phyloP scores from a whole-genome alignment of 345 rosid species.

The Hibiscus tridactylites region DNA sequence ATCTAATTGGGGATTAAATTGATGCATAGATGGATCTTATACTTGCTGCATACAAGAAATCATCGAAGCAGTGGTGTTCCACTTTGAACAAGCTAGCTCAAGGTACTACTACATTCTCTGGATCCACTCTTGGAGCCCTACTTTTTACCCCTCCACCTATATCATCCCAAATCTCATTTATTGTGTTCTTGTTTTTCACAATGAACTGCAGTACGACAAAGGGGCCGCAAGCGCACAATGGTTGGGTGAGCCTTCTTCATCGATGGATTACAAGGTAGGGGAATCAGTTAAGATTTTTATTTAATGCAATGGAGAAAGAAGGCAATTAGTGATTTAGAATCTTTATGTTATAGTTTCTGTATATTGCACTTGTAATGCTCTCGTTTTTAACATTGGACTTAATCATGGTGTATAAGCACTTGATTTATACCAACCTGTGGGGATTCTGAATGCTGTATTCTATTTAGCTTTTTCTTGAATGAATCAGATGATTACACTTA shows the following conservation, averaged over 20 bases:
- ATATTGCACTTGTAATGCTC: not conserved
- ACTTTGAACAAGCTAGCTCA: conserved; percentile 90
- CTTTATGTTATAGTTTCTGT: not conserved
- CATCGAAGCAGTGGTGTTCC: conserved; percentile 97
- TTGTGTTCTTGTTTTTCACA: conserved; percentile 12
- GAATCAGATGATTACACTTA: not conserved
- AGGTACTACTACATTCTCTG: conserved; percentile 33
- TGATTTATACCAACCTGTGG: not conserved
- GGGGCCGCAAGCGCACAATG: conserved; percentile 96
- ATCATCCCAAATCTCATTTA: not conserved
- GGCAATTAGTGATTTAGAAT: not conserved
- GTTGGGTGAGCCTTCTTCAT: conserved; percentile 46
- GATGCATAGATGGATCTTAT: conserved; percentile 66
- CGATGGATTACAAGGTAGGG: not conserved
- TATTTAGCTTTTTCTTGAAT: not conserved
- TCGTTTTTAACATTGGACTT: not conserved
- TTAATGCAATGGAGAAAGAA: not conserved
- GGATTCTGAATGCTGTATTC: not conserved
- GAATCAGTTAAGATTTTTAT: not conserved
- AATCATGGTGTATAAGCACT: not conserved
- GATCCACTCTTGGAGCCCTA: not conserved
- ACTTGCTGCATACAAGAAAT: conserved; percentile 69
- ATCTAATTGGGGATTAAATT: not conserved
- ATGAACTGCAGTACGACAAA: conserved; percentile 57
- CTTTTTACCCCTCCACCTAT: too few relatives aligned